These are phyloP conservation scores for Salix suchowensis DNA, from an alignment of 345 rosid species.

Conservation along the genomic window DNA sequence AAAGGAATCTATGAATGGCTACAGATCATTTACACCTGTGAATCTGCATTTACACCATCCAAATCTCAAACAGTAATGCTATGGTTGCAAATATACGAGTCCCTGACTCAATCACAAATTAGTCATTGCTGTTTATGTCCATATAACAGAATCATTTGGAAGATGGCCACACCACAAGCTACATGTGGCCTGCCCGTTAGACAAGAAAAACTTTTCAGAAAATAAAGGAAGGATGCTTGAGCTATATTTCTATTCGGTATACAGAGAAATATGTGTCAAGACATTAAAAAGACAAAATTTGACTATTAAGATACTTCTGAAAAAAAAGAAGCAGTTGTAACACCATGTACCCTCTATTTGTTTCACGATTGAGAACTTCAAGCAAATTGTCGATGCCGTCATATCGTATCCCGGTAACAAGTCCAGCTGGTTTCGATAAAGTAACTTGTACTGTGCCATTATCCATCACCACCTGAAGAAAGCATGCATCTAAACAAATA, in stretches of 20 bases:
- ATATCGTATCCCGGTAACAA: slow-evolving; percentile 29
- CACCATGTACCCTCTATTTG: slow-evolving; percentile 24
- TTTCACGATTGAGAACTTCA: slow-evolving; percentile 26
- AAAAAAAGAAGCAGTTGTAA: background rate
- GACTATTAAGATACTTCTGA: no score
- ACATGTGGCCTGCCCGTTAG: background rate
- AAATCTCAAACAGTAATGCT: background rate
- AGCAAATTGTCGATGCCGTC: slow-evolving; percentile 26
- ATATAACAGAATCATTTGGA: background rate
- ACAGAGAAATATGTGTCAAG: background rate
- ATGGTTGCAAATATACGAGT: background rate
- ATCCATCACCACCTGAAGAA: slow-evolving; percentile 29
- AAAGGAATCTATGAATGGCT: background rate
- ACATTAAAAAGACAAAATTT: background rate
- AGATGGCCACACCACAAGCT: background rate
- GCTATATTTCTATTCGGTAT: background rate
- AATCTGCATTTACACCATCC: background rate
- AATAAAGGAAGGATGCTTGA: background rate
- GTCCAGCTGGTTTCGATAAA: slow-evolving; percentile 26
- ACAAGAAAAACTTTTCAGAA: background rate
- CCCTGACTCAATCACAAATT: background rate
- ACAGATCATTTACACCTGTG: background rate
- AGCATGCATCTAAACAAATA: background rate
- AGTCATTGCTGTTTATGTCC: background rate
- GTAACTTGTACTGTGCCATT: slow-evolving; percentile 32